Evolutionary conservation across 345 rosid species (phyloP).

Genomic region (Syzygium oleosum): DNA sequence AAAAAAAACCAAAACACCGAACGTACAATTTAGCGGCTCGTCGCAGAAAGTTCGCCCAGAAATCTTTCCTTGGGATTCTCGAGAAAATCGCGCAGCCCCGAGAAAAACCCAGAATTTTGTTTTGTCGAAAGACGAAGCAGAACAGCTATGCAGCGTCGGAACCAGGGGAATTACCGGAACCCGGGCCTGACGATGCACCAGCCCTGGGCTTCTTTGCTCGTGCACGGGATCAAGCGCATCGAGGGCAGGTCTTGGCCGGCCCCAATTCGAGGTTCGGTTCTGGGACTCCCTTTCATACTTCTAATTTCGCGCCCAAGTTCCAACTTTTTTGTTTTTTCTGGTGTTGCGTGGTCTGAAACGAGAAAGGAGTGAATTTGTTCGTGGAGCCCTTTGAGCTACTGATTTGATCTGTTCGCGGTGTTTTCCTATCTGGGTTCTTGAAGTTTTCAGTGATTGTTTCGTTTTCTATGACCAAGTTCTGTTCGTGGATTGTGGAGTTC

Average conservation of each 20-base stretch:
- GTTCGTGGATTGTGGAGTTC: not conserved
- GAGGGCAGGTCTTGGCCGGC: conserved; percentile 92
- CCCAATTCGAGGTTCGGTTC: conserved; percentile 19
- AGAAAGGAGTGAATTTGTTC: not conserved
- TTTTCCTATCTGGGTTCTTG: not conserved
- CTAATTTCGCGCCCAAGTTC: not conserved
- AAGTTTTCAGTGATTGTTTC: not conserved
- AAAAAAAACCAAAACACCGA: too few species aligned
- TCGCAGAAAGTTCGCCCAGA: too few species aligned
- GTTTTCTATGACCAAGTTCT: not conserved
- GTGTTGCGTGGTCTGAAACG: not conserved
- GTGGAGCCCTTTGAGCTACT: not conserved
- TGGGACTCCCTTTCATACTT: not conserved
- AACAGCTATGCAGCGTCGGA: conserved; percentile 4
- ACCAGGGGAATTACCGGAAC: conserved; percentile 42
- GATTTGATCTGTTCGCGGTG: not conserved
- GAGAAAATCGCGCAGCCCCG: not conserved
- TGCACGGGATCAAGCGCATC: conserved; percentile 77
- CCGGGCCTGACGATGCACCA: not conserved
- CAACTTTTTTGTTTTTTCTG: not conserved
- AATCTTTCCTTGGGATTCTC: not conserved
- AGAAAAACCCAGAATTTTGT: not conserved
- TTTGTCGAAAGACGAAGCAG: not conserved
- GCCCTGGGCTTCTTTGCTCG: conserved; percentile 5
- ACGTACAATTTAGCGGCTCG: too few species aligned